phyloP scores from a whole-genome alignment of 305 asterid species.

The Rubia occidens region DNA sequence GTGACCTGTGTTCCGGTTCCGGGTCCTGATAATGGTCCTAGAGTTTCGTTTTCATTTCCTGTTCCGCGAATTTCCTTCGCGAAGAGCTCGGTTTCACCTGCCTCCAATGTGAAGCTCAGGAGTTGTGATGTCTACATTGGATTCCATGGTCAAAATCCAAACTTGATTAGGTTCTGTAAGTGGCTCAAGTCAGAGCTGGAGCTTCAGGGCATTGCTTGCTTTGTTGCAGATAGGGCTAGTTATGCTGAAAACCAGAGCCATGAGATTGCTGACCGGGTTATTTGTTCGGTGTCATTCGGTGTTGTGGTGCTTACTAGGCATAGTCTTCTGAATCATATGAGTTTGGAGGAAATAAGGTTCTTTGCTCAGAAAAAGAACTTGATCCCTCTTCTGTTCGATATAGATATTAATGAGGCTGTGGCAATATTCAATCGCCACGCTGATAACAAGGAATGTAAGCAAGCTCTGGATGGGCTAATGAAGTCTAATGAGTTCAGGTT shows the following conservation, averaged over 20 bases:
- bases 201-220: constrained; percentile 79
- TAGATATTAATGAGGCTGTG: constrained; percentile 33
- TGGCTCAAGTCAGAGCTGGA: constrained; percentile 89
- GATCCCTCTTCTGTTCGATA: constrained; percentile 66
- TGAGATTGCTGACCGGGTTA: constrained; percentile 69
- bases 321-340: constrained; percentile 45
- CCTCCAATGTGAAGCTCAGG: constrained; percentile 60
- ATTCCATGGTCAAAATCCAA: constrained; percentile 60
- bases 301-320: constrained; percentile 46
- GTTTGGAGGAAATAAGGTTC: constrained; percentile 75
- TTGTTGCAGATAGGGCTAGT: constrained; percentile 67
- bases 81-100: constrained; percentile 54
- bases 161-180: constrained; percentile 55
- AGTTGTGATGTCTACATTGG: constrained; percentile 81
- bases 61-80: constrained; percentile 57
- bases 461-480: constrained; percentile 62
- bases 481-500: constrained; percentile 47
- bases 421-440: constrained; percentile 28
- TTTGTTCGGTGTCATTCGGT: constrained; percentile 63
- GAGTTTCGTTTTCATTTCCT: constrained; percentile 80
- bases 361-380: constrained; percentile 83
- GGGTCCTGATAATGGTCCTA: constrained; percentile 40
- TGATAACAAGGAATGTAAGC: constrained; percentile 55
- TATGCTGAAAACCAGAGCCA: constrained; percentile 69
- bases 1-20: constrained; percentile 54